phyloP scores from a whole-genome alignment of 345 rosid species.

The Sonneratia alba region DNA sequence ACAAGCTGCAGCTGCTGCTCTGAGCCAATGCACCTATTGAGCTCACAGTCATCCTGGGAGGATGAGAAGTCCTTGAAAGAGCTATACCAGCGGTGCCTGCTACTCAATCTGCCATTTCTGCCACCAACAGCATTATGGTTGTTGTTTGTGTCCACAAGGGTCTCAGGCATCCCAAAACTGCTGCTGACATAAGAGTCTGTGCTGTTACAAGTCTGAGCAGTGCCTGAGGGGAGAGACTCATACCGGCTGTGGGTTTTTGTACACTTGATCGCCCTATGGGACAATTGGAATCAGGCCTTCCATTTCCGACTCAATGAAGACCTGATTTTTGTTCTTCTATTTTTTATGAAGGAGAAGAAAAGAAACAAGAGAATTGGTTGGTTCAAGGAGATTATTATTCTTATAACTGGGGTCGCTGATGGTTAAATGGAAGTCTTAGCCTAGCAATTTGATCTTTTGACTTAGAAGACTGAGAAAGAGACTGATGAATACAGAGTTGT shows the following conservation, averaged over 20 bases:
- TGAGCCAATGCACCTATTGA: not conserved
- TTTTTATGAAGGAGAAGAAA: not conserved
- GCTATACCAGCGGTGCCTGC: constrained; percentile 30
- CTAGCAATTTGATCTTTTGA: constrained; percentile 8
- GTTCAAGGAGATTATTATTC: not conserved
- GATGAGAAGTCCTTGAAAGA: constrained; percentile 41
- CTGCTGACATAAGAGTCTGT: constrained; percentile 11
- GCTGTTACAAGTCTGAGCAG: constrained; percentile 29
- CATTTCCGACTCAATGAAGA: constrained; percentile 22
- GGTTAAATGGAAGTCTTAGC: constrained; percentile 10
- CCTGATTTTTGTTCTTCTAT: constrained; percentile 1
- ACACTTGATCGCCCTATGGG: constrained; percentile 57
- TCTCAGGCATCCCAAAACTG: not conserved
- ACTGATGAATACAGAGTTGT: not conserved
- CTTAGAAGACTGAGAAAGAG: constrained; percentile 6
- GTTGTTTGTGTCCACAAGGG: not conserved
- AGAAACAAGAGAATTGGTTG: not conserved
- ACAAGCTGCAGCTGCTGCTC: constrained; percentile 27
- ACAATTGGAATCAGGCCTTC: constrained; percentile 79
- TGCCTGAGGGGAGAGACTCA: constrained; percentile 52
- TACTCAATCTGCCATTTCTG: not conserved
- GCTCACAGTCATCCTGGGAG: not conserved
- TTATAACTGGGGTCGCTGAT: constrained; percentile 5
- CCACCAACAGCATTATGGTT: not conserved
- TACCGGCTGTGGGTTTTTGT: constrained; percentile 47